phyloP scores from a whole-genome alignment of 2,329 filamentous ascomycete genomes.

The Fusarium lyarnte region DNA sequence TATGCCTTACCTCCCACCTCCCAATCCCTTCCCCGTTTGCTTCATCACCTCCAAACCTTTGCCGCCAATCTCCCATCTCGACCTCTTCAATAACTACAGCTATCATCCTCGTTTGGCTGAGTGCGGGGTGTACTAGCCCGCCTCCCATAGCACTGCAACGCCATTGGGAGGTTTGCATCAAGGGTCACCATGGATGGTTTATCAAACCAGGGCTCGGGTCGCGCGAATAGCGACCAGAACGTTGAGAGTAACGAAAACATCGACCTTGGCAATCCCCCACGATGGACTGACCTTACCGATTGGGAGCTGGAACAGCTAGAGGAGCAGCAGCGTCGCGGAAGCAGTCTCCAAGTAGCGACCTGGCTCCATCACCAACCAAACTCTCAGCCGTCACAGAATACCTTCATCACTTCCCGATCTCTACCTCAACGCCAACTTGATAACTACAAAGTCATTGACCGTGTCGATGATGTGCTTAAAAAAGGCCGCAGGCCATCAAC shows the following conservation, averaged over 20 bases:
- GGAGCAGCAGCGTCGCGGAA: conserved; percentile 4
- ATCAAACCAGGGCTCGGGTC: not conserved
- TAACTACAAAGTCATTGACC: conserved; percentile 12
- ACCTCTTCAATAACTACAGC: conserved; percentile 6
- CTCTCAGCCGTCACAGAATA: conserved; percentile 21
- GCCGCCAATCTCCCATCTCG: conserved; percentile 6
- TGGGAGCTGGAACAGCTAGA: conserved; percentile 12
- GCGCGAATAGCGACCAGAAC: conserved; percentile 4
- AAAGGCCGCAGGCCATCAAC: conserved; percentile 7
- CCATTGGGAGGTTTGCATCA: conserved; percentile 20
- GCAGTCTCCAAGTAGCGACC: not conserved
- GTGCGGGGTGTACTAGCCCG: conserved; percentile 22
- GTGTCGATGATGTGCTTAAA: conserved; percentile 18
- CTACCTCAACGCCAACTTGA: conserved; percentile 11
- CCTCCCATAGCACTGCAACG: conserved; percentile 20
- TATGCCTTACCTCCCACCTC: conserved; percentile 10
- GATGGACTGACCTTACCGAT: conserved; percentile 1
- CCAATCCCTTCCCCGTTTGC: conserved; percentile 4
- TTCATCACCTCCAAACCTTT: not conserved
- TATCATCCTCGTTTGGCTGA: conserved; percentile 13
- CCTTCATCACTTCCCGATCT: conserved; percentile 22
- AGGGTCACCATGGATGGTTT: conserved; percentile 10
- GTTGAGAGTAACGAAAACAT: conserved; percentile 16
- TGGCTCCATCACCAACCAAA: conserved; percentile 25
- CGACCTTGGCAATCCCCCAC: conserved; percentile 3